A percentile compares a stretch with the other conserved stretches of the same genome.
Conservation (phyloP, 306 rosid species). For the Alnus glutinosa region DNA sequence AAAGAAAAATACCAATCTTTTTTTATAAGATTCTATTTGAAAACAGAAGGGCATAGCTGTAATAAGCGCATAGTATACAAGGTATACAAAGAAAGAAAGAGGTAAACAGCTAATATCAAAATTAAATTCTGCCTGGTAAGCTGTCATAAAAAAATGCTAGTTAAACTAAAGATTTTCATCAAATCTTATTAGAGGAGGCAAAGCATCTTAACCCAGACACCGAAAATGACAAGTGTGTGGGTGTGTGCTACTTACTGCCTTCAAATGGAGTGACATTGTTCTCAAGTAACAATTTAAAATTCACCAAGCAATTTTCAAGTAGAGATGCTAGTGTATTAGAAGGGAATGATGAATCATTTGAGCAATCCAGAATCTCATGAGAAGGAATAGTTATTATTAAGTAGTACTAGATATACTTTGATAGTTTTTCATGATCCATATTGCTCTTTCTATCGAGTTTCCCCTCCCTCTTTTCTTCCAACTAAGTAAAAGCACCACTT, state of each 20-base stretch:
- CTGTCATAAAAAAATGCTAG: conserved; percentile 12
- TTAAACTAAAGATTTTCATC: neutral
- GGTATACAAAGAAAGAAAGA: neutral
- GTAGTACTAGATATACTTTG: neutral
- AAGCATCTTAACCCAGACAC: neutral
- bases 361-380: neutral
- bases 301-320: neutral
- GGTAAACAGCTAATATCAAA: neutral
- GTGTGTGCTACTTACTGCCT: neutral
- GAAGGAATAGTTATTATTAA: neutral
- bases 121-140: neutral
- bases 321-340: neutral
- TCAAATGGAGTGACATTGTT: neutral
- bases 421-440: neutral
- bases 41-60: conserved; percentile 1
- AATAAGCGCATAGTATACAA: neutral
- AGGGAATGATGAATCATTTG: neutral
- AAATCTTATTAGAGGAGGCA: neutral
- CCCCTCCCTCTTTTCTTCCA: neutral
- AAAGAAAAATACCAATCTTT: neutral
- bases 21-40: neutral
- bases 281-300: neutral
- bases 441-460: neutral
- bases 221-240: neutral
- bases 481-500: neutral